These are phyloP conservation scores for Candida nitratophila DNA, from an alignment of 805 yeast genomes.

Conservation along the genomic window DNA sequence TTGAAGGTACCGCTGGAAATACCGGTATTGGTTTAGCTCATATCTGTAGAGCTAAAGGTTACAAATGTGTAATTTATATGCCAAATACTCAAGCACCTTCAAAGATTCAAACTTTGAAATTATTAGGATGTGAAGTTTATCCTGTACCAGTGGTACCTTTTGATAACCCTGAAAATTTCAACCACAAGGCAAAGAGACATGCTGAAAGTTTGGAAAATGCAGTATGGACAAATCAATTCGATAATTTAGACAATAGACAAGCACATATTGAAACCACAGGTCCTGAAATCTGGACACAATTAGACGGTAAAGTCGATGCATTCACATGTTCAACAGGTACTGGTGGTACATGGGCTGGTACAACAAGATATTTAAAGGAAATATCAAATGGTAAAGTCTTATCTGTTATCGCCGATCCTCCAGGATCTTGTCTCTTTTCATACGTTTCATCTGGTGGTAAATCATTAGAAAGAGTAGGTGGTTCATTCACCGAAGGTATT, in stretches of 20 bases:
- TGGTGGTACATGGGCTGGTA: constrained; percentile 89
- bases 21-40: constrained; percentile 91
- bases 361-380: constrained; percentile 70
- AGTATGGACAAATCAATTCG: constrained; percentile 91
- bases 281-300: constrained; percentile 86
- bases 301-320: constrained; percentile 70
- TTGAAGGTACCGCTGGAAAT: constrained; percentile 93
- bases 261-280: constrained; percentile 89
- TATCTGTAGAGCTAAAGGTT: constrained; percentile 75
- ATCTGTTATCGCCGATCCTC: constrained; percentile 83
- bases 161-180: constrained; percentile 77
- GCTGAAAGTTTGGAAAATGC: constrained; percentile 74
- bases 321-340: constrained; percentile 91
- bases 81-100: constrained; percentile 83
- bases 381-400: constrained; percentile 66
- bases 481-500: constrained; percentile 91
- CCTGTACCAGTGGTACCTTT: constrained; percentile 87
- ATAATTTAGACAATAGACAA: constrained; percentile 79
- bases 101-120: constrained; percentile 65
- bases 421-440: constrained; percentile 80
- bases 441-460: constrained; percentile 68
- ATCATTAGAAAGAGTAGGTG: constrained; percentile 64
- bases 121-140: constrained; percentile 78
- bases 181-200: constrained; percentile 80
- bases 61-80: constrained; percentile 81